Evolutionary conservation across 495 filamentous ascomycete species (phyloP).

Genomic region (Podospora anserina): DNA sequence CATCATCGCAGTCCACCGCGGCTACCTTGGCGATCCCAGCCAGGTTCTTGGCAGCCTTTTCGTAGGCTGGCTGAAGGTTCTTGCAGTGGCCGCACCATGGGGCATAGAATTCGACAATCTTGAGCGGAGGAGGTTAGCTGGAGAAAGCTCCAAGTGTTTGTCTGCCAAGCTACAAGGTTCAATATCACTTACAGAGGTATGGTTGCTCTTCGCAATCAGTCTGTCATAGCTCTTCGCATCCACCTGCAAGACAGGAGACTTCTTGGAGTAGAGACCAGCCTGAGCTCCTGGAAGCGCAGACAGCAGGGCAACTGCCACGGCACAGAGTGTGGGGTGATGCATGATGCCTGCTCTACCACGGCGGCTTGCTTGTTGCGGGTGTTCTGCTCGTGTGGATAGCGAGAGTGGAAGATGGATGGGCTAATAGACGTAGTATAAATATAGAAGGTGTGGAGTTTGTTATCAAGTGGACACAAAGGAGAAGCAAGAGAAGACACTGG

Average conservation of each 20-base stretch:
- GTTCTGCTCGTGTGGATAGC: background rate
- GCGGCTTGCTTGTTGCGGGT: slow-evolving; percentile 5
- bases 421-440: background rate
- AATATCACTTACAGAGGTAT: slow-evolving; percentile 71
- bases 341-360: slow-evolving; percentile 26
- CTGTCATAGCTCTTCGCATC: slow-evolving; percentile 79
- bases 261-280: slow-evolving; percentile 78
- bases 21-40: slow-evolving; percentile 90
- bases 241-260: slow-evolving; percentile 82
- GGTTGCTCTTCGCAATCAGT: slow-evolving; percentile 82
- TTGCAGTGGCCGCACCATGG: slow-evolving; percentile 97
- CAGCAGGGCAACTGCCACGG: slow-evolving; percentile 46
- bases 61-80: slow-evolving; percentile 91
- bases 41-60: slow-evolving; percentile 86
- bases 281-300: slow-evolving; percentile 57
- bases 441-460: slow-evolving; percentile 3
- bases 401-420: background rate
- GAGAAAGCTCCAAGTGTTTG: background rate
- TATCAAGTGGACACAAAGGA: background rate
- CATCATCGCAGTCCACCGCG: slow-evolving; percentile 93
- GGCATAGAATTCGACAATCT: slow-evolving; percentile 80
- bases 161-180: background rate
- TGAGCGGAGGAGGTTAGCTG: background rate
- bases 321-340: slow-evolving; percentile 47
- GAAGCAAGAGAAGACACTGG: too few species aligned